phyloP scores from a whole-genome alignment of 2,329 filamentous ascomycete genomes.

The Colletotrichum lindemuthianum region DNA sequence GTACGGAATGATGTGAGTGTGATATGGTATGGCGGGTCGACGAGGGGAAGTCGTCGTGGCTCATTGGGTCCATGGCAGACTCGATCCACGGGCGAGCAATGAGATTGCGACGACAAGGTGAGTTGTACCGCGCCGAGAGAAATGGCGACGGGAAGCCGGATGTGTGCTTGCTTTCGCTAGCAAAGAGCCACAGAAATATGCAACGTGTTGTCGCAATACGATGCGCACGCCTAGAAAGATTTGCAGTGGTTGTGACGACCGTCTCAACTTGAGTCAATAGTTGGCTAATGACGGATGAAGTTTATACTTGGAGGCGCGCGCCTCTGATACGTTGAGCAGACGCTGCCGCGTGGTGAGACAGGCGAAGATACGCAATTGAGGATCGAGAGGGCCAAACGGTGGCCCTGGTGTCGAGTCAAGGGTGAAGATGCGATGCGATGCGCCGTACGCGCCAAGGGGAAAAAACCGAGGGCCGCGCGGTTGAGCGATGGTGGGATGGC shows the following conservation, averaged over 20 bases:
- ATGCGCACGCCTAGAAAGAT: too few species aligned
- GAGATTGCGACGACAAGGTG: conserved; percentile 7
- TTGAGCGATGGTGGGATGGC: neutral
- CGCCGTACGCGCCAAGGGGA: neutral
- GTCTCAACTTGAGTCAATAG: neutral
- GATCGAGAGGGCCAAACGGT: neutral
- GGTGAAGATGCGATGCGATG: neutral
- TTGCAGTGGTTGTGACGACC: neutral
- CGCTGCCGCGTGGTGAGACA: neutral
- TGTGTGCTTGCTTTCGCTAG: neutral
- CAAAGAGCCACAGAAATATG: conserved; percentile 2
- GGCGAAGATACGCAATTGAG: neutral
- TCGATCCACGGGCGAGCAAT: conserved; percentile 24
- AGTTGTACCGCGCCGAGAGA: neutral
- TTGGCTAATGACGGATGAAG: neutral
- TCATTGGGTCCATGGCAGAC: conserved; percentile 31
- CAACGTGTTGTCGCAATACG: neutral
- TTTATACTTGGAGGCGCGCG: too few species aligned
- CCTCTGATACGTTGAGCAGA: neutral
- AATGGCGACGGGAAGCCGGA: neutral
- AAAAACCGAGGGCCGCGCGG: conserved; percentile 13
- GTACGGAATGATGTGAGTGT: neutral
- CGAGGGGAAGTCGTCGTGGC: conserved; percentile 44
- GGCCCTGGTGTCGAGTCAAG: neutral
- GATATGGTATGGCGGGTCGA: conserved; percentile 45